Conservation (phyloP, 768 basidiomycete species). For the Phanerodontia chrysosporium region DNA sequence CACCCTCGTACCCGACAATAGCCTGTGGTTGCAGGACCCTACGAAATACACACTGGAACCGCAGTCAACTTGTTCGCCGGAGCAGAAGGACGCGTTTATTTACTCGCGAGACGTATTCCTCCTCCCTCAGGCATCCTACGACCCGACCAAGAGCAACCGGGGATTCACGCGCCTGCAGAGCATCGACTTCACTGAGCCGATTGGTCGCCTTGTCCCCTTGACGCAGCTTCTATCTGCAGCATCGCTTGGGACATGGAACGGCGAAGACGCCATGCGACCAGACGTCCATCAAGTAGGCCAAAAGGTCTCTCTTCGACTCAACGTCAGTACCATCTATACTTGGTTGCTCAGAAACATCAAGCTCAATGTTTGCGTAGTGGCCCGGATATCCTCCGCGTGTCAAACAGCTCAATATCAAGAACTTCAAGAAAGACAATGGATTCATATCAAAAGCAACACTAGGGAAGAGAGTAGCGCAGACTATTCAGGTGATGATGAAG, state of each 20-base stretch:
- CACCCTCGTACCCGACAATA: no score
- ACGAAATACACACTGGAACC: background rate
- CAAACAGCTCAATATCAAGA: background rate
- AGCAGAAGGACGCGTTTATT: no score
- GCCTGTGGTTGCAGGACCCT: no score
- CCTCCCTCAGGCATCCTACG: background rate
- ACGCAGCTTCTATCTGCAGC: no score
- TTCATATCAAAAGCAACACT: background rate
- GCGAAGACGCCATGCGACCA: no score
- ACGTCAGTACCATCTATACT: background rate
- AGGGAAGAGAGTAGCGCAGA: background rate
- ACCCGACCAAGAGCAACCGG: background rate
- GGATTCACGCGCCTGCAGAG: background rate
- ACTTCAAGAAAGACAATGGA: background rate
- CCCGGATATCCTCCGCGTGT: background rate
- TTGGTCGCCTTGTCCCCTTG: no score
- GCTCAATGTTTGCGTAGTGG: background rate
- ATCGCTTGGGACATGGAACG: background rate
- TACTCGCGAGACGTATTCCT: background rate
- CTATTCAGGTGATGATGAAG: background rate
- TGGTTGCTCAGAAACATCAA: background rate
- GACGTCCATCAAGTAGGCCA: no score
- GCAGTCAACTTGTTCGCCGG: no score
- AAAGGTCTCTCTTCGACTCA: background rate
- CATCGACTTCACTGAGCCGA: background rate